Base-by-base conservation (phyloP, 2,329 filamentous ascomycete species). In the Ascochyta viciae-villosae region DNA sequence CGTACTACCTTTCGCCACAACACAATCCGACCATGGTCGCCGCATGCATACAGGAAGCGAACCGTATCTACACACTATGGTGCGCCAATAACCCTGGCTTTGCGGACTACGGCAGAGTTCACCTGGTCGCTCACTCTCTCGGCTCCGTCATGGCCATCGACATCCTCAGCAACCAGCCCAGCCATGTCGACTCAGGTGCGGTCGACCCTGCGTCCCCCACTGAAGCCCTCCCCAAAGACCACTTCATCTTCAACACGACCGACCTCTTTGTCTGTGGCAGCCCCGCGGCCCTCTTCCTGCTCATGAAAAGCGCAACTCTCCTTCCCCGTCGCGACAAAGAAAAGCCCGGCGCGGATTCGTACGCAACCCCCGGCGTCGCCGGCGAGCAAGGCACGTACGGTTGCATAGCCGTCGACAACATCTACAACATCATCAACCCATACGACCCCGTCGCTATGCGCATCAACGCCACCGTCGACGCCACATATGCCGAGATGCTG, bases 101-200 rank as follows among this genome's bases (percentile, higher is more conserved):
- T 68, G 81, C 88, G 9, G 82, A 90, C 19, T 82, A 86, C 57
- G 95, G 95, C 6, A 88, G 91, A 8, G 92, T 98, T 1, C 95
- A 99, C 76, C 79, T 99, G 5, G 89, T 99, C 58, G 95, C 90
- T 0, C 95, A 99, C 74, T 97, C 93, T 0, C 83, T 99, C 0
- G 95, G 95, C 10, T 96, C 91, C 64, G 92, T 92, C 35, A 98
- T 99, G 91, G 89, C 93, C 2, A 80, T 97, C 34, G 95, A 99
- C 63, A 89, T 98, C 31, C 81, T 99, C 7, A 96, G 91, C 38
- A 87, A 89, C 45, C 95, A 99, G 73, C 95, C 95, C 3, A 97
- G 90, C 0, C 77, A 76, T 9, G 80, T 90, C 1, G 86, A 90
- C 13, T 64, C 65, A 2, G 69, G 76, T 27, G 68, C 77, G 16